Percentiles rank a stretch among this genome's conserved stretches.
Evolutionary conservation across 2,329 filamentous ascomycete genomes (phyloP).

Genomic region (Raffaelea albimanens): DNA sequence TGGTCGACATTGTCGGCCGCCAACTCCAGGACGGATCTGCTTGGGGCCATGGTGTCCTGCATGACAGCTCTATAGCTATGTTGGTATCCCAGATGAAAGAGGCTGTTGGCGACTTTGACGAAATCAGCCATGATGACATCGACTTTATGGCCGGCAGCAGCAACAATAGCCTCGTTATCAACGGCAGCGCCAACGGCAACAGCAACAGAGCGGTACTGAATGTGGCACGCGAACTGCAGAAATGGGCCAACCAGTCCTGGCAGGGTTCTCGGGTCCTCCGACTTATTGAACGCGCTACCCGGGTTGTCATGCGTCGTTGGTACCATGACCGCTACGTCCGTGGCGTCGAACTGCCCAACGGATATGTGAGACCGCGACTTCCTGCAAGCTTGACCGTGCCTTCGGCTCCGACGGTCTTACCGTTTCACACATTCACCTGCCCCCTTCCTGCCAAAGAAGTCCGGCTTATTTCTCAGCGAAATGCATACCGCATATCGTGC

Average conservation of each 20-base stretch:
- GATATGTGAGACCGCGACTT: conserved; percentile 64
- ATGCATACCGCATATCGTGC: conserved; percentile 84
- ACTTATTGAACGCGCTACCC: conserved; percentile 75
- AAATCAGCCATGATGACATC: conserved; percentile 11
- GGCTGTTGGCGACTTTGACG: conserved; percentile 24
- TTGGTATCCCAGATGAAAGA: conserved; percentile 37
- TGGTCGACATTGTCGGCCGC: conserved; percentile 81
- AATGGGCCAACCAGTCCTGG: conserved; percentile 69
- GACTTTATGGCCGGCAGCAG: not conserved
- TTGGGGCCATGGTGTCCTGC: conserved; percentile 72
- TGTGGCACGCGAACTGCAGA: conserved; percentile 30
- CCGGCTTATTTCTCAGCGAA: conserved; percentile 87
- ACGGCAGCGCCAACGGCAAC: not conserved
- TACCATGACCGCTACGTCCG: conserved; percentile 73
- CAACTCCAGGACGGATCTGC: conserved; percentile 77
- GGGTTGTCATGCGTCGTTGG: conserved; percentile 71
- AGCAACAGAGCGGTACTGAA: conserved; percentile 17
- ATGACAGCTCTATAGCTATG: conserved; percentile 39
- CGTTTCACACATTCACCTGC: conserved; percentile 96
- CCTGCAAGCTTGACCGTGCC: conserved; percentile 68
- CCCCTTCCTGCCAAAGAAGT: conserved; percentile 87
- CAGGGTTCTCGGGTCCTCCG: conserved; percentile 81
- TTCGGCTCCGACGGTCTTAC: conserved; percentile 84
- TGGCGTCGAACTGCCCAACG: conserved; percentile 42
- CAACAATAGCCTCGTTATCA: not conserved